Base-by-base conservation (phyloP, 208 protist species). In the Wallacemonas sp. region DNA sequence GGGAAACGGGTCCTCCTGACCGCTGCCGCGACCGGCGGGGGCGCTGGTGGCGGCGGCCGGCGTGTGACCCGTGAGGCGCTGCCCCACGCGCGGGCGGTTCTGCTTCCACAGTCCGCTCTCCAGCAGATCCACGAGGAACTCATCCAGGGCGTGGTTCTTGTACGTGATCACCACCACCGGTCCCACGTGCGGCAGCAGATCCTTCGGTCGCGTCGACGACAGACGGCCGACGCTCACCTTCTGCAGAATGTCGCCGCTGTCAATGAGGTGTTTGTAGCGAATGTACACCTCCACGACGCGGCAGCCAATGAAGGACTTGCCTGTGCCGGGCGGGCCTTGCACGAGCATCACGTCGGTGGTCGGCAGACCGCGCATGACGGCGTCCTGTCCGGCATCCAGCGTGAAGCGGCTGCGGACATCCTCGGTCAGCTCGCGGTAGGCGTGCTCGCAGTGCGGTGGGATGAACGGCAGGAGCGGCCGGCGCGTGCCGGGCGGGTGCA, bases 141-240 rank as follows among this genome's bases (percentile, higher is more conserved):
- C 91, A 67, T 98, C 96, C 20, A 98, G 77, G n/a, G 96, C 94
- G 70, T 98, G 96, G 72, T 98, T 98, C 62, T 97, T 98, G 75
- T 94, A 97, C 64, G 93, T 98, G 67, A 98, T 91, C 25, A 96
- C 82, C 11, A 98, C 86, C 29, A 98, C 89, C 38, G 93, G 93
- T 0, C 89, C 87, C 23, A 92, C 80, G 16, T 61, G 67, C n/a
- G 88, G 89, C 45, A 93, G 73, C 65, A 95, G 67, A 18, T 88
- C 72, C 29, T 77, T 77, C 44, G 73, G 54, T 12, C 68, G 63
- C 33, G 79, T 84, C 16, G 76, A 79, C 18, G 64, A 57, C 16
- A 95, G 76, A 64, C 80, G 57, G 48, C 90, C 87, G 20, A 94
- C 77, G 74, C 82, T 87, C 39, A 95, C 80, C 55, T 88, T 88